Conservation (phyloP, 1,284 basidiomycete species). For the Rhodofomes roseus region DNA sequence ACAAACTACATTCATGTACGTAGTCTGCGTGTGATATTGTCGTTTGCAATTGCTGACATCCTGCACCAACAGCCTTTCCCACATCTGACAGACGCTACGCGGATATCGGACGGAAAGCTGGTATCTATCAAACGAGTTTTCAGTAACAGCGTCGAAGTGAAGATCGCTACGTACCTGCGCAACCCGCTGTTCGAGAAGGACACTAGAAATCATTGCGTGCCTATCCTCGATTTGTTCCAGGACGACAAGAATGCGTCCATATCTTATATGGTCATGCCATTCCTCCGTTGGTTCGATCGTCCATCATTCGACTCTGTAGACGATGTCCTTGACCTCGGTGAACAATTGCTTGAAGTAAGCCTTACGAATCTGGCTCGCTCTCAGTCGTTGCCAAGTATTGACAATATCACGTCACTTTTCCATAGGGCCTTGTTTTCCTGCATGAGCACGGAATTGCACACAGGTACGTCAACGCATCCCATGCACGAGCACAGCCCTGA, state of each 20-base stretch:
- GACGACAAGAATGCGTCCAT: constrained; percentile 12
- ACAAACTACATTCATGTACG: constrained; percentile 3
- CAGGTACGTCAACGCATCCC: constrained; percentile 4
- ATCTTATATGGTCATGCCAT: constrained; percentile 25
- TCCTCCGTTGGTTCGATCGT: constrained; percentile 18
- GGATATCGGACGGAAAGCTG: constrained; percentile 20
- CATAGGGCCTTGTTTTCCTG: constrained; percentile 8
- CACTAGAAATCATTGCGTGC: constrained; percentile 27
- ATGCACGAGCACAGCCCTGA: not conserved
- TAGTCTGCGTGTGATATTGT: not conserved
- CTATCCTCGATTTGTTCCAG: constrained; percentile 22
- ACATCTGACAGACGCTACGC: constrained; percentile 25
- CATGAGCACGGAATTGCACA: constrained; percentile 7
- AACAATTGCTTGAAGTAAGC: constrained; percentile 27
- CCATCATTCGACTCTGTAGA: constrained; percentile 22
- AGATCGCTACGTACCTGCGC: constrained; percentile 18
- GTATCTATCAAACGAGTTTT: constrained; percentile 25
- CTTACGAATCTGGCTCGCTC: too few species aligned
- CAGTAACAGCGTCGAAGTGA: constrained; percentile 16
- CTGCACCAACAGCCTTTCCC: not conserved
- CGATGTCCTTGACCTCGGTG: constrained; percentile 26
- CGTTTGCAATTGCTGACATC: too few species aligned
- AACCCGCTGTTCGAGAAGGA: constrained; percentile 12
- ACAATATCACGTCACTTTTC: too few species aligned
- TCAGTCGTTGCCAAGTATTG: too few species aligned